Evolutionary conservation across 805 yeast genomes (phyloP).

Genomic region (Yueomyces sinensis): DNA sequence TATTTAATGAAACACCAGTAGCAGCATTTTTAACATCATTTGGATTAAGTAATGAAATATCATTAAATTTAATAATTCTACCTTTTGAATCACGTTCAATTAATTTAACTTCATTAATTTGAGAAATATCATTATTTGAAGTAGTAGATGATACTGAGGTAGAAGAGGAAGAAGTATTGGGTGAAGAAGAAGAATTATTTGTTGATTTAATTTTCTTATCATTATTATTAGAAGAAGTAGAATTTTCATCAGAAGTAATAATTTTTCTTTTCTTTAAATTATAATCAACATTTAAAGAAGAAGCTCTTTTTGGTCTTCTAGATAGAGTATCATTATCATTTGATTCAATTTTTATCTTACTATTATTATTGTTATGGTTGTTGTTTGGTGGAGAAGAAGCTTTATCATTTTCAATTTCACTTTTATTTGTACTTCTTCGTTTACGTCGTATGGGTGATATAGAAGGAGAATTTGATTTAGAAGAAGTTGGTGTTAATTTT

Average conservation of each 20-base stretch:
- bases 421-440: too few species aligned
- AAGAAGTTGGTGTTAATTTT: too few species aligned
- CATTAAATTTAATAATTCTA: conserved; percentile 24
- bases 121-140: not conserved
- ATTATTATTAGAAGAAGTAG: not conserved
- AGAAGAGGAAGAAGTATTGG: not conserved
- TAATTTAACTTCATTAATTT: not conserved
- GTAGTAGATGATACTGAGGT: not conserved
- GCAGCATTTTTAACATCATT: conserved; percentile 40
- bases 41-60: conserved; percentile 17
- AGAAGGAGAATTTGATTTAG: too few species aligned
- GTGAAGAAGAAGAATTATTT: not conserved
- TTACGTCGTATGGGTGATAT: too few species aligned
- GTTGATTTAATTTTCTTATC: not conserved
- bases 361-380: too few species aligned
- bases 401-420: too few species aligned
- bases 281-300: conserved; percentile 21
- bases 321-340: conserved; percentile 1
- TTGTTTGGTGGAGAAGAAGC: too few species aligned
- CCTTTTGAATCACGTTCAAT: conserved; percentile 11
- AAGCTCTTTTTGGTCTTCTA: conserved; percentile 16
- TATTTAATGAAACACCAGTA: conserved; percentile 63
- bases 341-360: too few species aligned
- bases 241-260: conserved; percentile 15
- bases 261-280: conserved; percentile 20